These are phyloP conservation scores for Neocatenulostroma microsporum DNA, from an alignment of 2,329 filamentous ascomycete species.

Conservation along the genomic window DNA sequence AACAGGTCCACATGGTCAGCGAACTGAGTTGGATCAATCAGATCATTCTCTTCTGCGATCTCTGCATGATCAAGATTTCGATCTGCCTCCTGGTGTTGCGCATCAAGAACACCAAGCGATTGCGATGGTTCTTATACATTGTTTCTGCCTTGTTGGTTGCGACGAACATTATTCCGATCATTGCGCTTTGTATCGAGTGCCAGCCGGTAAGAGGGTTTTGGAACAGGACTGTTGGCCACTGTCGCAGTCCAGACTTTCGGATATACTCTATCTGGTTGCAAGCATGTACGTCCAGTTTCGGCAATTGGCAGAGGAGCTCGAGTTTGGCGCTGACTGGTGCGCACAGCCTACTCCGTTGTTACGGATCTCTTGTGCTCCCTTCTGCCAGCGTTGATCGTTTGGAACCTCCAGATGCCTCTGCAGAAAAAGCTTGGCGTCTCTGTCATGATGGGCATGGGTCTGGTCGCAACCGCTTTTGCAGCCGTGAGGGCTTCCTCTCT, in stretches of 20 bases:
- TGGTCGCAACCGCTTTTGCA: conserved; percentile 11
- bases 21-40: conserved; percentile 34
- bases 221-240: conserved; percentile 15
- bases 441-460: conserved; percentile 21
- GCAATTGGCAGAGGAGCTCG: too few species aligned
- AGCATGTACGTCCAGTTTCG: conserved; percentile 15
- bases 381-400: conserved; percentile 21
- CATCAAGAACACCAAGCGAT: conserved; percentile 32
- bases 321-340: too few species aligned
- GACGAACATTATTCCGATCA: conserved; percentile 17
- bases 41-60: conserved; percentile 34
- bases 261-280: conserved; percentile 26
- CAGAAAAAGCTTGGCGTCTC: conserved; percentile 22
- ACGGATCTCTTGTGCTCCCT: conserved; percentile 23
- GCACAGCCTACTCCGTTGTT: conserved; percentile 20
- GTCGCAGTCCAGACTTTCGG: conserved; percentile 21
- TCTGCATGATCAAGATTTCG: conserved; percentile 37
- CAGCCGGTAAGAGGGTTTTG: conserved; percentile 21
- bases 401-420: conserved; percentile 18
- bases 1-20: conserved; percentile 31
- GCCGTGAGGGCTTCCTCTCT: conserved; percentile 19
- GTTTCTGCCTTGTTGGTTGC: conserved; percentile 20
- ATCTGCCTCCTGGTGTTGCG: conserved; percentile 37
- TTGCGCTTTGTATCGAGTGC: conserved; percentile 24
- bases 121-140: conserved; percentile 27